Conservation (phyloP, 1,284 basidiomycete species). For the Ceratobasidium theobromae region DNA sequence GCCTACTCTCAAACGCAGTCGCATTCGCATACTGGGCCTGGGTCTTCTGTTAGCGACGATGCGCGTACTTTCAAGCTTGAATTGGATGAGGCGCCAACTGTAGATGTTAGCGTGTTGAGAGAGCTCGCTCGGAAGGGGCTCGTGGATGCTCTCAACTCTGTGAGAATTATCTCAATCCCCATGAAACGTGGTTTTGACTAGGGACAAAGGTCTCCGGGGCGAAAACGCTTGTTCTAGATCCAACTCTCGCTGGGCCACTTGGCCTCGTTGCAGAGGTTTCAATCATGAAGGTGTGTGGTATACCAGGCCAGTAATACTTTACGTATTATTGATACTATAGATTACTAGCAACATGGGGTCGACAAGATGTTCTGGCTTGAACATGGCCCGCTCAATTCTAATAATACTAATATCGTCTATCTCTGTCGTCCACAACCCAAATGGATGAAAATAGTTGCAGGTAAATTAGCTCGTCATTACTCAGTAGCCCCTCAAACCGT, state of each 20-base stretch:
- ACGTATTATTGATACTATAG: neutral
- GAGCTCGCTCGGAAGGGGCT: slow-evolving; percentile 76
- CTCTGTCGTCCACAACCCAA: slow-evolving; percentile 86
- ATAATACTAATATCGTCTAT: slow-evolving; percentile 90
- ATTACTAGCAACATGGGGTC: slow-evolving; percentile 86
- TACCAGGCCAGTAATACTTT: neutral
- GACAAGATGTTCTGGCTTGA: slow-evolving; percentile 99
- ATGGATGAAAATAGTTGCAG: slow-evolving; percentile 87
- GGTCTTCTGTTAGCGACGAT: slow-evolving; percentile 32
- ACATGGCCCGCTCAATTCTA: slow-evolving; percentile 75
- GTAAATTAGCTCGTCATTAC: slow-evolving; percentile 50
- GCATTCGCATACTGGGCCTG: slow-evolving; percentile 24
- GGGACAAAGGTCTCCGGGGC: slow-evolving; percentile 79
- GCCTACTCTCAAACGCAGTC: slow-evolving; percentile 8
- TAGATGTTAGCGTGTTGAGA: slow-evolving; percentile 72
- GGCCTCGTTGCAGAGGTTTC: slow-evolving; percentile 92
- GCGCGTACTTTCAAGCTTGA: slow-evolving; percentile 31
- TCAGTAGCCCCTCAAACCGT: neutral
- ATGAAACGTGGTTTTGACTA: slow-evolving; percentile 14
- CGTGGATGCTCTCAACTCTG: slow-evolving; percentile 81
- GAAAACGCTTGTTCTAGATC: slow-evolving; percentile 93
- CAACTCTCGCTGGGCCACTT: slow-evolving; percentile 85
- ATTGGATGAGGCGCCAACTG: slow-evolving; percentile 35
- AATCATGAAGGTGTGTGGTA: slow-evolving; percentile 71
- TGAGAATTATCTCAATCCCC: slow-evolving; percentile 45